Percentiles rank a stretch among this genome's conserved stretches.
Evolutionary conservation across 192 early-diverging fungal genomes (phyloP).

Genomic region (Gaertneriomyces sp.): DNA sequence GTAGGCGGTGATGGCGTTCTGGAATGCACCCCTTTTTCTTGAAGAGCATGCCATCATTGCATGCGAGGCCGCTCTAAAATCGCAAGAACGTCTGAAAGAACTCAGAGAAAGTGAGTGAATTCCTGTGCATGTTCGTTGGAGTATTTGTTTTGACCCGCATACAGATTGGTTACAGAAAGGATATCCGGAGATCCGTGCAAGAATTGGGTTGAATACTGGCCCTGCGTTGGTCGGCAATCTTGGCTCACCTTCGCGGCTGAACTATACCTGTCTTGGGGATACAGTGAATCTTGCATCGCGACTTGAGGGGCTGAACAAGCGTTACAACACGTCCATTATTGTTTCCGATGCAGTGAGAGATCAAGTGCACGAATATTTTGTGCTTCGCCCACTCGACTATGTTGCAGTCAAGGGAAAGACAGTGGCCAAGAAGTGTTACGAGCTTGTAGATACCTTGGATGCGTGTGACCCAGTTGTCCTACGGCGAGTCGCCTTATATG

Average conservation of each 20-base stretch:
- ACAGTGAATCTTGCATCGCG: constrained; percentile 40
- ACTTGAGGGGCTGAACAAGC: constrained; percentile 37
- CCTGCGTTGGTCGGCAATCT: constrained; percentile 41
- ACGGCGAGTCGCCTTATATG: constrained; percentile 21
- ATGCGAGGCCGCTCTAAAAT: constrained; percentile 30
- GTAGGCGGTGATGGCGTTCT: constrained; percentile 31
- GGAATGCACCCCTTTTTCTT: constrained; percentile 28
- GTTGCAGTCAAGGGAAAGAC: constrained; percentile 34
- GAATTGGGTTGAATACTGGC: constrained; percentile 40
- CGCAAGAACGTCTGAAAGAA: constrained; percentile 15
- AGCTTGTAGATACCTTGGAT: constrained; percentile 20
- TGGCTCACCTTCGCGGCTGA: constrained; percentile 38
- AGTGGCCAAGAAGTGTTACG: constrained; percentile 28
- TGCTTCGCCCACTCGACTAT: constrained; percentile 27
- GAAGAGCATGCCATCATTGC: constrained; percentile 30
- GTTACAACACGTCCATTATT: constrained; percentile 33
- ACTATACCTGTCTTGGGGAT: constrained; percentile 41
- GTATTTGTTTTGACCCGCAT: background rate
- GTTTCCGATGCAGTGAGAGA: constrained; percentile 30
- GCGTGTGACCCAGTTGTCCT: constrained; percentile 20
- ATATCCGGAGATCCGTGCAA: constrained; percentile 28
- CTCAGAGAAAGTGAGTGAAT: constrained; percentile 15
- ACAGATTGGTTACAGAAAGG: constrained; percentile 23
- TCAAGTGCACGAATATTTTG: constrained; percentile 25
- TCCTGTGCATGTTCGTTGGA: background rate